phyloP scores from a whole-genome alignment of 108 stramenopile species.

The Cyclotella kingstonii region DNA sequence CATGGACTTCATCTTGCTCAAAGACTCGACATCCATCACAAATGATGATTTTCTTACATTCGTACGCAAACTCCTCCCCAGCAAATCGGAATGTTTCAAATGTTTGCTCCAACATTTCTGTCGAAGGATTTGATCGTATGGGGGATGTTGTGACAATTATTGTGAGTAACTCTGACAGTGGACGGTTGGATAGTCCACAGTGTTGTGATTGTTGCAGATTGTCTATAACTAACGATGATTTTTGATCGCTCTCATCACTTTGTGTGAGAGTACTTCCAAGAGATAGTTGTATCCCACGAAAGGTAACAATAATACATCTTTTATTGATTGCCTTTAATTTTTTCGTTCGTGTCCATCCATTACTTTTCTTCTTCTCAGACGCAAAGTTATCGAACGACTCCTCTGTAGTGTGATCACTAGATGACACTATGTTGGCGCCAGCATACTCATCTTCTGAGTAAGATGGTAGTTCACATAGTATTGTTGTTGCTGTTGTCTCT shows the following conservation, averaged over 20 bases:
- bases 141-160: constrained; percentile 84
- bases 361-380: constrained; percentile 1
- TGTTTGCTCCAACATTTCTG: constrained; percentile 68
- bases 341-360: constrained; percentile 13
- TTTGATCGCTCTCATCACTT: too few relatives aligned
- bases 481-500: neutral
- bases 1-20: constrained; percentile 18
- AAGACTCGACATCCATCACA: constrained; percentile 70
- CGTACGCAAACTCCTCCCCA: constrained; percentile 68
- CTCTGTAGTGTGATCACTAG: neutral
- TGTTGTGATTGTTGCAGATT: neutral
- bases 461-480: neutral
- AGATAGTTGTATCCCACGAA: constrained; percentile 26
- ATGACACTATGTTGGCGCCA: constrained; percentile 22
- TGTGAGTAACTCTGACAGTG: constrained; percentile 68
- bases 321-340: constrained; percentile 23
- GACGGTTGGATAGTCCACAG: neutral
- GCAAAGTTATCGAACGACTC: too few relatives aligned
- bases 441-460: neutral
- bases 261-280: neutral
- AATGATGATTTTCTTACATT: constrained; percentile 77
- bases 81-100: constrained; percentile 67
- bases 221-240: neutral
- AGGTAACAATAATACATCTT: constrained; percentile 28
- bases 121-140: constrained; percentile 81